Conservation (phyloP, 495 filamentous ascomycete species). For the Annulohypoxylon stygium region DNA sequence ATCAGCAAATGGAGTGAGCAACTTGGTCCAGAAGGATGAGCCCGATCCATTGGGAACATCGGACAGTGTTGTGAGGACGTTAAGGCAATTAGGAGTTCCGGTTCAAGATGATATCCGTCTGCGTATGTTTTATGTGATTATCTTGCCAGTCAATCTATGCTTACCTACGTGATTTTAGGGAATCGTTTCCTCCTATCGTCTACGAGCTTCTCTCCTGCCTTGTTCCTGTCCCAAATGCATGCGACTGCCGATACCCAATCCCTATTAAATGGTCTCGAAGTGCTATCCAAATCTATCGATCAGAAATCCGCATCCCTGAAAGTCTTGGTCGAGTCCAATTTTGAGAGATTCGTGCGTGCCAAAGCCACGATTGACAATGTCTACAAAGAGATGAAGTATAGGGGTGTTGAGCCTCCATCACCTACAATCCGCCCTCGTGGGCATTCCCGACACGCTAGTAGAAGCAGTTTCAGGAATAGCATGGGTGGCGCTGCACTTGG, state of each 20-base stretch:
- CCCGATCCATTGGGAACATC: conserved; percentile 86
- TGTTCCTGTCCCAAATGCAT: conserved; percentile 94
- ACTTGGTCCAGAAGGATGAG: conserved; percentile 87
- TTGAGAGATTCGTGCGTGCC: conserved; percentile 95
- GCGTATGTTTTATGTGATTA: conserved; percentile 65
- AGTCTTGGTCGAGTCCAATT: conserved; percentile 95
- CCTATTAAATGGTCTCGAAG: conserved; percentile 82
- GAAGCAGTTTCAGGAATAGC: conserved; percentile 74
- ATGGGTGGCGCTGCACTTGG: conserved; percentile 55
- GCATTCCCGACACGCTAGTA: conserved; percentile 72
- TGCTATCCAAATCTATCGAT: conserved; percentile 89
- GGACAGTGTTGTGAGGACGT: conserved; percentile 84
- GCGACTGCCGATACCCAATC: conserved; percentile 82
- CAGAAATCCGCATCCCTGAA: conserved; percentile 97
- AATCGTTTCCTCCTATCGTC: conserved; percentile 95
- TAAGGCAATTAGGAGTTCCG: conserved; percentile 79
- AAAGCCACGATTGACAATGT: conserved; percentile 98
- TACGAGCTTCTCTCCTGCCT: conserved; percentile 91
- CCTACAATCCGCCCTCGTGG: conserved; percentile 57
- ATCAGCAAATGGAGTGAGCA: conserved; percentile 74
- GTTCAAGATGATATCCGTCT: conserved; percentile 87
- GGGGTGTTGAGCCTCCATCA: conserved; percentile 74
- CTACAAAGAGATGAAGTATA: conserved; percentile 96
- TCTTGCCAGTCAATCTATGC: background rate
- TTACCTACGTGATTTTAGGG: conserved; percentile 59